Conservation (phyloP, 1,139 yeast species). For the Kluyveromyces marxianus region DNA sequence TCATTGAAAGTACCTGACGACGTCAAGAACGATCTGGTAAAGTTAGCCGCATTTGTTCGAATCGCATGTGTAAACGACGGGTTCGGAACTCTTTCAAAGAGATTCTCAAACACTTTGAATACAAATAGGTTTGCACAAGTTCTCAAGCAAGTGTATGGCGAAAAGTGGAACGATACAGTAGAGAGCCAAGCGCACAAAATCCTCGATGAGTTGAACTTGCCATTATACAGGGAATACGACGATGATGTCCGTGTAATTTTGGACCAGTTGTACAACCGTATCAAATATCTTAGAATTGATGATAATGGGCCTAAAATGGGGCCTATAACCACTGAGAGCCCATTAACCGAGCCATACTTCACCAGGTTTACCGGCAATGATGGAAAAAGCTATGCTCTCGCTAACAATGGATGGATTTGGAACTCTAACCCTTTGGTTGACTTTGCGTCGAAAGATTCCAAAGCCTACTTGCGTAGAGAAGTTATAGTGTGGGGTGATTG, state of each 20-base stretch:
- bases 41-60: slow-evolving; percentile 46
- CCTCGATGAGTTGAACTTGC: slow-evolving; percentile 69
- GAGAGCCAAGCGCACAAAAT: slow-evolving; percentile 43
- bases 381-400: slow-evolving; percentile 63
- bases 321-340: slow-evolving; percentile 44
- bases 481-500: slow-evolving; percentile 98
- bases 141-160: slow-evolving; percentile 34
- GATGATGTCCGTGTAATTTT: slow-evolving; percentile 58
- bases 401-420: slow-evolving; percentile 99
- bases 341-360: slow-evolving; percentile 81
- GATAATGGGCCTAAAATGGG: slow-evolving; percentile 77
- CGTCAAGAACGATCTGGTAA: slow-evolving; percentile 31
- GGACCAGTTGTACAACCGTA: slow-evolving; percentile 65
- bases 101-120: slow-evolving; percentile 52
- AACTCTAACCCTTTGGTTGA: slow-evolving; percentile 90
- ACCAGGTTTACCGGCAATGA: slow-evolving; percentile 52
- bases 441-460: slow-evolving; percentile 75
- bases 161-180: slow-evolving; percentile 30
- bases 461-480: slow-evolving; percentile 82
- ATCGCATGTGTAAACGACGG: slow-evolving; percentile 35
- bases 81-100: slow-evolving; percentile 39
- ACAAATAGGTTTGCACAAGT: slow-evolving; percentile 42
- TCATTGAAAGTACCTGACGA: slow-evolving; percentile 37
- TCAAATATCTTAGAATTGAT: slow-evolving; percentile 68
- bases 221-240: slow-evolving; percentile 69